Evolutionary conservation across 2,329 filamentous ascomycete genomes (phyloP), one percentile per base, ranked within the genome.

Genomic region (Coniochaeta sp.): DNA sequence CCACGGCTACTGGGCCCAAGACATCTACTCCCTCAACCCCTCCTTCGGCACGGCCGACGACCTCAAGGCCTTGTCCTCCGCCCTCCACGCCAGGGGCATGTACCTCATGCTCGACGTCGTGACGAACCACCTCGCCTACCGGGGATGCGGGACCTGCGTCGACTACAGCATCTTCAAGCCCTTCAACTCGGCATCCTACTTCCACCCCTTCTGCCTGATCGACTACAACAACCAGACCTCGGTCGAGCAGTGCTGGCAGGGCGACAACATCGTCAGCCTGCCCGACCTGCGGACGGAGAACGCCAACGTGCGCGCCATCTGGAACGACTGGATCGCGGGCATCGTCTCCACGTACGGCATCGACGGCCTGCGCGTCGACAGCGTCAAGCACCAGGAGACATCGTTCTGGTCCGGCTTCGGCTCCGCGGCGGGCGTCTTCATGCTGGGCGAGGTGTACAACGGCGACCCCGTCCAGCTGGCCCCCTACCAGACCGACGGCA

Each of bases 21-120:
- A 78, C 51, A 66, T 78, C 20, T 76, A 77, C 57, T 58, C 63
- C 8, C 58, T 83, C 28, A 78, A 81, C 53, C 53, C 68, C 0
- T 67, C 75, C 30, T 79, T 77, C 51, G 78, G 78, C 18, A 74
- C 73, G 0, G 68, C 67, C 8, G 63, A 68, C 10, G 77, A 83
- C 54, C 64, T 83, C 32, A 65, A 67, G 38, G 70, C 67, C 10
- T 69, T 83, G 4, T 70, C 78, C 0, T 55, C 63, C 8, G 79
- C 72, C 4, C 62, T 83, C 14, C 79, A 83, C 56, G 62, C 28
- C 14, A 32, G 47, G 7, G 27, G 14, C 38, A 45, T 69, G 69
- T 80, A 79, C 57, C 65, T 83, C 32, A 84, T 84, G 80, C 70
- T 83, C 2, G 80, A 83, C 54, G 67, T 83, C 1, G 79, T 83